phyloP scores from a whole-genome alignment of 2,329 filamentous ascomycete species.

The Fusarium sp. region DNA sequence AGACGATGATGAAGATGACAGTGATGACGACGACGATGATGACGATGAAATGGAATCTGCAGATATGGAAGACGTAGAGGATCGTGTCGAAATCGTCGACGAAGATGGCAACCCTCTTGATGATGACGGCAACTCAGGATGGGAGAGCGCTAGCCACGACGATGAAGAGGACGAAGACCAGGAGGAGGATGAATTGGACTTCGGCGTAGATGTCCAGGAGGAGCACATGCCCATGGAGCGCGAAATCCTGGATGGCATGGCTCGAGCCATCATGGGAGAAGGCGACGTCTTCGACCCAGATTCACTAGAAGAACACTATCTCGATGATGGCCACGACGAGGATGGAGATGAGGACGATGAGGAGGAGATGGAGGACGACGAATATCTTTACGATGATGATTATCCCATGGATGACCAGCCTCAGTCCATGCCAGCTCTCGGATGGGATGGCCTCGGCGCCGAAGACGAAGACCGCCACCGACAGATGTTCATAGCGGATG shows the following conservation, averaged over 20 bases:
- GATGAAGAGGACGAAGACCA: conserved; percentile 68
- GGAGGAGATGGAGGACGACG: conserved; percentile 77
- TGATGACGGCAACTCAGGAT: conserved; percentile 71
- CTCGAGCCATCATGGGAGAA: conserved; percentile 67
- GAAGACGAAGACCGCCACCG: conserved; percentile 64
- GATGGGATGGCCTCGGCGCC: conserved; percentile 69
- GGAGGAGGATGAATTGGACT: conserved; percentile 67
- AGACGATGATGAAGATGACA: conserved; percentile 74
- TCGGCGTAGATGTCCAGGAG: conserved; percentile 68
- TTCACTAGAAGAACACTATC: conserved; percentile 65
- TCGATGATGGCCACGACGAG: conserved; percentile 71
- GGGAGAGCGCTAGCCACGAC: conserved; percentile 69
- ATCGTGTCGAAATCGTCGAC: conserved; percentile 70
- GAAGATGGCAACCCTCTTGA: conserved; percentile 71
- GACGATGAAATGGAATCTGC: conserved; percentile 59
- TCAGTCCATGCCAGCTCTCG: conserved; percentile 63
- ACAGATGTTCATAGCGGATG: conserved; percentile 65
- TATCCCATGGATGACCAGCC: conserved; percentile 64
- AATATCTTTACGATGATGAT: conserved; percentile 72
- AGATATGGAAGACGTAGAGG: conserved; percentile 67
- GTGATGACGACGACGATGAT: conserved; percentile 67
- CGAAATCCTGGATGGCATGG: conserved; percentile 65
- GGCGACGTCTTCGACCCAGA: conserved; percentile 67
- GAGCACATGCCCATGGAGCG: conserved; percentile 62
- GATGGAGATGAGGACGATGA: conserved; percentile 73